These are phyloP conservation scores for Geosmithia putterillii DNA, from an alignment of 2,329 filamentous ascomycete genomes.

Conservation along the genomic window DNA sequence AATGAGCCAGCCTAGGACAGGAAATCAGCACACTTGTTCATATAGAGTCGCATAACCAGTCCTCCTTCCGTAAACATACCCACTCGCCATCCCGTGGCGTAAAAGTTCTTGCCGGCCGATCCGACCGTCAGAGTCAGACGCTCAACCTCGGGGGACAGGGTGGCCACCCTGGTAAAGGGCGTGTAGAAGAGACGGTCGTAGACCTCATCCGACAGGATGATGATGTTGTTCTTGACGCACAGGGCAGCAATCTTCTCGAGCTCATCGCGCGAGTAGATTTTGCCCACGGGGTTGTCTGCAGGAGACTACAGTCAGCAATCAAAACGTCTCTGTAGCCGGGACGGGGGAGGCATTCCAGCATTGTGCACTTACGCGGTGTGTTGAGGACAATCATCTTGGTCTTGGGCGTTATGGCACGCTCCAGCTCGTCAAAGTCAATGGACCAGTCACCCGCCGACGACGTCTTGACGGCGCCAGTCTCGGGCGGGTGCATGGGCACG, in stretches of 20 bases:
- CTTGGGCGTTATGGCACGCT: constrained; percentile 66
- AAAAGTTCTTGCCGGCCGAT: constrained; percentile 96
- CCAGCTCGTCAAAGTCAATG: constrained; percentile 72
- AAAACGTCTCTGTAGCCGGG: too few relatives aligned
- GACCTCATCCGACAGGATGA: constrained; percentile 86
- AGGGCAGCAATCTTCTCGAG: constrained; percentile 75
- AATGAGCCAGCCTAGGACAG: constrained; percentile 63
- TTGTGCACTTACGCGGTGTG: constrained; percentile 46
- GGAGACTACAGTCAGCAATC: too few relatives aligned
- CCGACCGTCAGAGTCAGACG: constrained; percentile 85
- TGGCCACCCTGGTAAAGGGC: constrained; percentile 86
- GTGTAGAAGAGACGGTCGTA: constrained; percentile 94
- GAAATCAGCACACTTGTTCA: too few relatives aligned
- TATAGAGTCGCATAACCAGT: neutral
- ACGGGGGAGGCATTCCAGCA: too few relatives aligned
- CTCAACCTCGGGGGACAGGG: constrained; percentile 80
- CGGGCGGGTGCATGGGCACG: constrained; percentile 84
- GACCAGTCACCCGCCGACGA: constrained; percentile 82
- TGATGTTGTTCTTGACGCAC: constrained; percentile 84
- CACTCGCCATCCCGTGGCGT: constrained; percentile 93
- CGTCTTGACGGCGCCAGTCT: constrained; percentile 64
- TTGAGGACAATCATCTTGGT: constrained; percentile 96
- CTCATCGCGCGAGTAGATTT: constrained; percentile 80
- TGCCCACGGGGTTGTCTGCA: constrained; percentile 88
- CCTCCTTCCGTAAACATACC: constrained; percentile 31